Evolutionary conservation across 176 grass and related monocot species (phyloP).

Genomic region (Musa beccarii): DNA sequence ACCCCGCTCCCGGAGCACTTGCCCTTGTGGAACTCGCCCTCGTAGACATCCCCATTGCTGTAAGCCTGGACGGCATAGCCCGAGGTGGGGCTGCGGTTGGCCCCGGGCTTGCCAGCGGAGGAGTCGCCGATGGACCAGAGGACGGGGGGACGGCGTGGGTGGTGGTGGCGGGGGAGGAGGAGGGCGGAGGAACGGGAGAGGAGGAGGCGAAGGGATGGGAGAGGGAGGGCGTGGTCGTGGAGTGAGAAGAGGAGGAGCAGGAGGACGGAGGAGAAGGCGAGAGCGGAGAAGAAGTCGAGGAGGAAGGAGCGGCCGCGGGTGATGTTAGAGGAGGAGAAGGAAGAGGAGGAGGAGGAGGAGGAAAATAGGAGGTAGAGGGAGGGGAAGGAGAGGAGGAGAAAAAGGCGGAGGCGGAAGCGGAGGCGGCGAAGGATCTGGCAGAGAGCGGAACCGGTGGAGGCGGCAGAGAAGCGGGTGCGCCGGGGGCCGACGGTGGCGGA

Average conservation of each 20-base stretch:
- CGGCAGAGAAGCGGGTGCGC: too few relatives aligned
- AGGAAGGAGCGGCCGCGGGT: slow-evolving; percentile 51
- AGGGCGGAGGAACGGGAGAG: slow-evolving; percentile 39
- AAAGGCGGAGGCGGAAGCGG: slow-evolving; percentile 7
- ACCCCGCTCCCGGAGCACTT: slow-evolving; percentile 76
- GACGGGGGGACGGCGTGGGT: slow-evolving; percentile 37
- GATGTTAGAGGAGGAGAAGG: slow-evolving; percentile 31
- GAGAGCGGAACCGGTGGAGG: slow-evolving; percentile 2
- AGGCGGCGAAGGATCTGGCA: slow-evolving; percentile 22
- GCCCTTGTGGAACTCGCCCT: slow-evolving; percentile 70
- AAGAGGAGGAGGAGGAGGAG: slow-evolving; percentile 56
- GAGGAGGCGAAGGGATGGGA: slow-evolving; percentile 21
- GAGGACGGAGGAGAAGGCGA: slow-evolving; percentile 68
- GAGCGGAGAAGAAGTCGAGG: slow-evolving; percentile 79
- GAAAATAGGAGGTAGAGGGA: slow-evolving; percentile 52
- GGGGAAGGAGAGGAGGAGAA: slow-evolving; percentile 61
- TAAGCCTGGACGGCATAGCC: slow-evolving; percentile 75
- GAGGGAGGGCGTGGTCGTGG: slow-evolving; percentile 2
- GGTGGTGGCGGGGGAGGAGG: slow-evolving; percentile 24
- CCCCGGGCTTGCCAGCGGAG: neutral
- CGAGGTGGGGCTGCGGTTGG: slow-evolving; percentile 32
- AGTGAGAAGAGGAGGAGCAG: slow-evolving; percentile 67
- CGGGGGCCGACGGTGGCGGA: slow-evolving; percentile 14
- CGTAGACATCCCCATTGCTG: slow-evolving; percentile 81
- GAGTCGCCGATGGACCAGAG: slow-evolving; percentile 85